Conservation (phyloP, 2,329 filamentous ascomycete genomes). For the Sarocladiaceae sp. region DNA sequence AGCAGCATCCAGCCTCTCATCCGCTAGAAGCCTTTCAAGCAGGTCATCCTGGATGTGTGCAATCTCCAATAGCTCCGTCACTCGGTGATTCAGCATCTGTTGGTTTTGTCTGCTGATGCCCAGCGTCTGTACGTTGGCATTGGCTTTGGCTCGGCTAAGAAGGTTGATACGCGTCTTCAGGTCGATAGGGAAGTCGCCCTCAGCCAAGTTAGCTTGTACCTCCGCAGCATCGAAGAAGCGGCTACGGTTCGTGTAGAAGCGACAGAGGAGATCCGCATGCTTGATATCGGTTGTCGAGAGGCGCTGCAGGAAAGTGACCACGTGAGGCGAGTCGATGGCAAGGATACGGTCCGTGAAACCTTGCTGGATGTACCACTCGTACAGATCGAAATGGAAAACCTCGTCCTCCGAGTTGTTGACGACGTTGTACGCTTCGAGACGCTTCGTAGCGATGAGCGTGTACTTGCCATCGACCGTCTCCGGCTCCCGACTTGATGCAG, state of each 20-base stretch:
- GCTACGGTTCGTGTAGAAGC: conserved; percentile 80
- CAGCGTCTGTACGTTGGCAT: conserved; percentile 75
- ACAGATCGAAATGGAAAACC: conserved; percentile 93
- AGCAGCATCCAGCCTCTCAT: conserved; percentile 60
- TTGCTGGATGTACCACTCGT: conserved; percentile 90
- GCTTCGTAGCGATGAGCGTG: conserved; percentile 69
- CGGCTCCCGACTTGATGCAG: conserved; percentile 59
- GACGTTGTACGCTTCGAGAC: conserved; percentile 82
- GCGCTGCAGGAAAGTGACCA: conserved; percentile 77
- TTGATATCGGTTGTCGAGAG: conserved; percentile 65
- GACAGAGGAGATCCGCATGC: conserved; percentile 87
- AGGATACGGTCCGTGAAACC: conserved; percentile 82
- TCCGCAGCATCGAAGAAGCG: conserved; percentile 81
- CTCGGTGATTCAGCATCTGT: conserved; percentile 77
- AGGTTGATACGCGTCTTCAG: conserved; percentile 84
- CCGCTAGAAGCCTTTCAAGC: conserved; percentile 67
- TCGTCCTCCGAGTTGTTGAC: conserved; percentile 86
- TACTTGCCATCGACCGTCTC: conserved; percentile 71
- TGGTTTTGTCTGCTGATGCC: conserved; percentile 74
- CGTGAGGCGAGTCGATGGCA: conserved; percentile 75
- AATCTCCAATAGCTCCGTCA: conserved; percentile 81
- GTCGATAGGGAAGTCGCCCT: conserved; percentile 72
- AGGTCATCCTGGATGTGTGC: conserved; percentile 94
- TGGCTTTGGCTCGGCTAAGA: conserved; percentile 83
- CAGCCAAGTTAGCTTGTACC: conserved; percentile 77